phyloP scores from a whole-genome alignment of 768 basidiomycete species.

The Asterophora parasitica region DNA sequence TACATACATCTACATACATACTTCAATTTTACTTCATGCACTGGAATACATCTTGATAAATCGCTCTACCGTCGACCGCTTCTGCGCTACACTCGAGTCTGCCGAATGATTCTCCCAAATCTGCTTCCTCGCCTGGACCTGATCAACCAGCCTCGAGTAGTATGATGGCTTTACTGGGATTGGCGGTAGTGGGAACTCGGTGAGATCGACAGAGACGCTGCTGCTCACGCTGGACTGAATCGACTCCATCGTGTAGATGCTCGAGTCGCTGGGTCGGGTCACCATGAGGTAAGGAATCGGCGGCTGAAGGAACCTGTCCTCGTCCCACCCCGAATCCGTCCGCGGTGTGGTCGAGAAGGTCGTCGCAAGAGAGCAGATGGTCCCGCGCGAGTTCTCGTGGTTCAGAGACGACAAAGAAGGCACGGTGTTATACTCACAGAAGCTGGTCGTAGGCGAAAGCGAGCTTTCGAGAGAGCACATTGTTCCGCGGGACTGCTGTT shows the following conservation, averaged over 20 bases:
- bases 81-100: conserved; percentile 13
- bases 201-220: conserved; percentile 36
- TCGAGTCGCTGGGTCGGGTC: conserved; percentile 31
- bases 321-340: conserved; percentile 11
- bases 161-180: conserved; percentile 16
- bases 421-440: neutral
- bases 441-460: conserved; percentile 4
- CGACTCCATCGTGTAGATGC: conserved; percentile 27
- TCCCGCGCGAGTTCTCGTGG: conserved; percentile 15
- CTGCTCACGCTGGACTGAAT: conserved; percentile 34
- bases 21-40: conserved; percentile 5
- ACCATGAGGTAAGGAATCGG: conserved; percentile 26
- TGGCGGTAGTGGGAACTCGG: conserved; percentile 45
- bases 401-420: conserved; percentile 15
- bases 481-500: conserved; percentile 1
- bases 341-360: conserved; percentile 10
- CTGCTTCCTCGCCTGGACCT: conserved; percentile 12
- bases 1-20: too few species aligned
- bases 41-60: conserved; percentile 21
- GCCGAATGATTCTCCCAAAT: conserved; percentile 15
- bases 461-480: conserved; percentile 8
- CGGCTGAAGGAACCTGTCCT: conserved; percentile 12
- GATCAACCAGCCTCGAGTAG: conserved; percentile 16
- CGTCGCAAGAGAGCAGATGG: conserved; percentile 13
- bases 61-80: conserved; percentile 19